Conservation (phyloP, 176 grass and related monocot species). For the Ampelocalamus luodianensis region DNA sequence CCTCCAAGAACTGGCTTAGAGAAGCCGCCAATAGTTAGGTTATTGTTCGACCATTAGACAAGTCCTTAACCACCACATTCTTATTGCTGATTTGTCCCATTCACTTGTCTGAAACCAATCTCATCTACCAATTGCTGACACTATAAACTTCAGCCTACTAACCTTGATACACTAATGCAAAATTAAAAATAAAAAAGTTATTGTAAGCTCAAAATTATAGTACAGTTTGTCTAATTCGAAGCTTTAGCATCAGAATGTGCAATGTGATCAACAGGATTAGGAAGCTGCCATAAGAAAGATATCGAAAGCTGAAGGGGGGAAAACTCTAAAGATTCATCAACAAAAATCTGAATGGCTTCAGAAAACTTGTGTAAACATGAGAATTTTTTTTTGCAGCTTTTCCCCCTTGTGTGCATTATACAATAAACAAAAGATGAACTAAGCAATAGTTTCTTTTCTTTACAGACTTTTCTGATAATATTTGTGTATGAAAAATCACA, state of each 20-base stretch:
- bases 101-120: conserved; percentile 32
- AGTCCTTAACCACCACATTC: conserved; percentile 33
- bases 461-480: conserved; percentile 35
- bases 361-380: background rate
- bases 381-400: conserved; percentile 1
- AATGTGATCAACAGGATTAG: conserved; percentile 9
- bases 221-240: conserved; percentile 25
- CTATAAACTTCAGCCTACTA: background rate
- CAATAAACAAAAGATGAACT: conserved; percentile 48
- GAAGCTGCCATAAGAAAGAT: conserved; percentile 15
- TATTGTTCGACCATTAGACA: conserved; percentile 19
- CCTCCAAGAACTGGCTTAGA: conserved; percentile 50
- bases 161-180: background rate
- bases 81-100: conserved; percentile 38
- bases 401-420: conserved; percentile 34
- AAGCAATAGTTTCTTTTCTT: conserved; percentile 38
- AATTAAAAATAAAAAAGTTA: background rate
- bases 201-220: background rate
- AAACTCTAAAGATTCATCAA: conserved; percentile 26
- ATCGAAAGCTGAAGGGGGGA: background rate
- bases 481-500: too few species aligned
- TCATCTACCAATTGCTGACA: background rate
- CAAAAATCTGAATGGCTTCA: conserved; percentile 10
- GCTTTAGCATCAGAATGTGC: conserved; percentile 10
- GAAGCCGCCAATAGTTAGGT: conserved; percentile 42